These are phyloP conservation scores for Coniochaeta ligniaria DNA, from an alignment of 2,329 filamentous ascomycete species.

Conservation along the genomic window DNA sequence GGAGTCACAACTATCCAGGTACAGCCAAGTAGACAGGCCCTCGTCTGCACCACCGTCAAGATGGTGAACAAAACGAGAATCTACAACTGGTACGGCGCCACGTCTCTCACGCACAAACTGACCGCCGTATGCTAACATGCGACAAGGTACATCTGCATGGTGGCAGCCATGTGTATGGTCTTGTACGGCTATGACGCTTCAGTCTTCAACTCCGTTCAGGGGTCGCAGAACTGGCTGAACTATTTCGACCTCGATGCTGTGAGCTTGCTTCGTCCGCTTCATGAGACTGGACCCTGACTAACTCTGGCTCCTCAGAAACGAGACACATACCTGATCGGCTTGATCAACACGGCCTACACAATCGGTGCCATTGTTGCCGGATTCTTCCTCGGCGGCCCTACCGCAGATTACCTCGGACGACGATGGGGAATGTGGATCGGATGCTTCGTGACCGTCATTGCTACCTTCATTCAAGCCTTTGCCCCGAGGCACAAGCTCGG, in stretches of 20 bases:
- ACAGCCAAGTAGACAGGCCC: neutral
- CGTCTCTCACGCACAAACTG: neutral
- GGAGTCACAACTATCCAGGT: neutral
- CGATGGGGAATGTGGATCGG: constrained; percentile 59
- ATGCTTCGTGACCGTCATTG: constrained; percentile 57
- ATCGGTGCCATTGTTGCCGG: constrained; percentile 64
- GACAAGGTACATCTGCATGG: constrained; percentile 58
- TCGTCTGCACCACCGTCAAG: constrained; percentile 8
- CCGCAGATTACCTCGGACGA: constrained; percentile 54
- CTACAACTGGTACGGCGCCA: constrained; percentile 17
- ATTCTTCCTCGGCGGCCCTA: constrained; percentile 61
- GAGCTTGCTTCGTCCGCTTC: constrained; percentile 11
- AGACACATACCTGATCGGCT: constrained; percentile 36
- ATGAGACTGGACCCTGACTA: constrained; percentile 6
- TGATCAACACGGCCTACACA: constrained; percentile 63
- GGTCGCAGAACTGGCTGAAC: constrained; percentile 56
- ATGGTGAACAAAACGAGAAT: constrained; percentile 16
- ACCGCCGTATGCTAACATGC: neutral
- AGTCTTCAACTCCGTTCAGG: constrained; percentile 66
- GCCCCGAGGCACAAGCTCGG: constrained; percentile 53
- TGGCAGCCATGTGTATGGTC: constrained; percentile 68
- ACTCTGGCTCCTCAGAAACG: constrained; percentile 17
- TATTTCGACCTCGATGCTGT: constrained; percentile 47
- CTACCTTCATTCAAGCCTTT: constrained; percentile 64
- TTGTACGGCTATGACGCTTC: constrained; percentile 70